Evolutionary conservation across 1,139 yeast species (phyloP).

Genomic region (Zygotorulaspora mrakii): DNA sequence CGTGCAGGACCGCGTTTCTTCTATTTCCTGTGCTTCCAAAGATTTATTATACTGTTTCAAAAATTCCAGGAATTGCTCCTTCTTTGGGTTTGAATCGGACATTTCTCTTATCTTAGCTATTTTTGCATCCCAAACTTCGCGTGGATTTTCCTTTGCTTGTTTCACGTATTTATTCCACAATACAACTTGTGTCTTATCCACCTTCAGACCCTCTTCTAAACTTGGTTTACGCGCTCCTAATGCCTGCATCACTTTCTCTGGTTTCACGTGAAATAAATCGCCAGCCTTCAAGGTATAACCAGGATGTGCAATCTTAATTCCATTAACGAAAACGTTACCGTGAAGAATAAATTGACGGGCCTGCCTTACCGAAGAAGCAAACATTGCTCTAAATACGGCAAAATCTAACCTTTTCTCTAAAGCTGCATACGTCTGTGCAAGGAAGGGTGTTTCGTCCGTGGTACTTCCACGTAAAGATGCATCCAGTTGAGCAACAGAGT

Average conservation of each 20-base stretch:
- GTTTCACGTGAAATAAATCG: conserved; percentile 79
- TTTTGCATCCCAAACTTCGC: conserved; percentile 53
- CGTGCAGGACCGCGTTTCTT: conserved; percentile 31
- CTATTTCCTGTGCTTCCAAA: conserved; percentile 27
- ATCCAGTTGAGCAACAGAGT: conserved; percentile 81
- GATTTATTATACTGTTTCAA: conserved; percentile 27
- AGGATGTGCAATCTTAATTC: conserved; percentile 71
- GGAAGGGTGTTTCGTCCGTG: conserved; percentile 66
- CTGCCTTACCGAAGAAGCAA: conserved; percentile 90
- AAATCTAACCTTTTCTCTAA: conserved; percentile 85
- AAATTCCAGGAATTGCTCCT: conserved; percentile 25
- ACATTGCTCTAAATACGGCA: conserved; percentile 86
- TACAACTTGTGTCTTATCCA: conserved; percentile 66
- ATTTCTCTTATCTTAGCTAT: conserved; percentile 25
- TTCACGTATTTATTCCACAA: conserved; percentile 72
- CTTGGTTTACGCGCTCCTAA: conserved; percentile 83
- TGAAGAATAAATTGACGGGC: conserved; percentile 83
- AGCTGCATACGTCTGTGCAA: conserved; percentile 82
- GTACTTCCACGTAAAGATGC: conserved; percentile 64
- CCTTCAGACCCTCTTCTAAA: conserved; percentile 57
- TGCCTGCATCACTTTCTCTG: conserved; percentile 81
- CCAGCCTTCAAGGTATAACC: conserved; percentile 77
- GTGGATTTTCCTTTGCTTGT: conserved; percentile 51
- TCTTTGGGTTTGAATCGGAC: conserved; percentile 28
- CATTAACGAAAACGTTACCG: conserved; percentile 85